A percentile compares a stretch with the other conserved stretches of the same genome.
These are phyloP conservation scores for Chrysoporthe deuterocubensis DNA, from an alignment of 2,329 filamentous ascomycete species.

Conservation along the genomic window DNA sequence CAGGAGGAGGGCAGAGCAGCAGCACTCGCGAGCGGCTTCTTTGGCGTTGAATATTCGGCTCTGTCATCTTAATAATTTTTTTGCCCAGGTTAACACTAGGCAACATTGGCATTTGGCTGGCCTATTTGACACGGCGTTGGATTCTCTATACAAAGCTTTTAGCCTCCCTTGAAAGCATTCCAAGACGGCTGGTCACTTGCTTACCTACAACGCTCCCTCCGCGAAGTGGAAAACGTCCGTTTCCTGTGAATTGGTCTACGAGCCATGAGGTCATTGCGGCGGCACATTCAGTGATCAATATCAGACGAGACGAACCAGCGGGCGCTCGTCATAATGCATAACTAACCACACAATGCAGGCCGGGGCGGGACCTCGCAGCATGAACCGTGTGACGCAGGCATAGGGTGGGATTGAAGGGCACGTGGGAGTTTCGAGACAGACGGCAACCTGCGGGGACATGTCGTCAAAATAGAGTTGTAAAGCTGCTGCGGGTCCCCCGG, in stretches of 20 bases:
- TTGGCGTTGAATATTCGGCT: not conserved
- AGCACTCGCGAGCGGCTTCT: not conserved
- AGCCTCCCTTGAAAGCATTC: not conserved
- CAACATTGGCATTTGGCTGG: conserved; percentile 5
- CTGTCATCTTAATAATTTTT: not conserved
- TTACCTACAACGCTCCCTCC: not conserved
- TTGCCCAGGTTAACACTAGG: not conserved
- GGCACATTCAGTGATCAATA: not conserved
- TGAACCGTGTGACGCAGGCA: not conserved
- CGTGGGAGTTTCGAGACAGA: not conserved
- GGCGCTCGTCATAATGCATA: too few relatives aligned
- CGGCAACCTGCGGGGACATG: not conserved
- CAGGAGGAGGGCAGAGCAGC: not conserved
- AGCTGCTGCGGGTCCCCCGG: not conserved
- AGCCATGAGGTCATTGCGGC: not conserved
- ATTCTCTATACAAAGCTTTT: not conserved
- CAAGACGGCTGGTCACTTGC: not conserved
- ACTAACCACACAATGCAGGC: too few relatives aligned
- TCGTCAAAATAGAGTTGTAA: not conserved
- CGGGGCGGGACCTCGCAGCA: not conserved
- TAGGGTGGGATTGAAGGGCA: not conserved
- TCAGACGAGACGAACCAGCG: not conserved
- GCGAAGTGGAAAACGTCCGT: not conserved
- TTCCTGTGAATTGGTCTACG: not conserved
- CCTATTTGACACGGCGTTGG: not conserved